Conservation (phyloP, 495 filamentous ascomycete species). For the Xylaria venustula region DNA sequence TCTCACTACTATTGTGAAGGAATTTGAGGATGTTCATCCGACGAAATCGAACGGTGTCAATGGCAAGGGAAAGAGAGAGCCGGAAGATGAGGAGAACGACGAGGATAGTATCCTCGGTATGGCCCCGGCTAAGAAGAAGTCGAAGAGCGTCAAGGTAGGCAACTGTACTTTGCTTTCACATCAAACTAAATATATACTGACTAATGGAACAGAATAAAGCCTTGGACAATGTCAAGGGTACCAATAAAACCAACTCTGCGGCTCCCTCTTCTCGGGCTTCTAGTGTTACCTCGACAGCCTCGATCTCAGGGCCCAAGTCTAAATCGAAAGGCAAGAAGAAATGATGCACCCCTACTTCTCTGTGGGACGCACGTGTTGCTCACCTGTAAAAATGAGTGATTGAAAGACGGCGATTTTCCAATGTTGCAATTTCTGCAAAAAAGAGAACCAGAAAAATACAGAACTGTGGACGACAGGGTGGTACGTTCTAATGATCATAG, state of each 20-base stretch:
- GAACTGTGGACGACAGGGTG: background rate
- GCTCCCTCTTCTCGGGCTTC: slow-evolving; percentile 55
- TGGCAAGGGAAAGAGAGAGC: slow-evolving; percentile 72
- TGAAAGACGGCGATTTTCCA: background rate
- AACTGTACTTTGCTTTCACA: background rate
- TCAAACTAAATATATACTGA: slow-evolving; percentile 18
- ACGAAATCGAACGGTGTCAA: slow-evolving; percentile 60
- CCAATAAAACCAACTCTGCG: slow-evolving; percentile 55
- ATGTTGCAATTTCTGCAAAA: background rate
- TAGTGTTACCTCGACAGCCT: slow-evolving; percentile 49
- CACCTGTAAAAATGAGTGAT: too few species aligned
- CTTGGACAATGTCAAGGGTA: slow-evolving; percentile 58
- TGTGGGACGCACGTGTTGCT: background rate
- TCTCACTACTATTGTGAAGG: slow-evolving; percentile 86
- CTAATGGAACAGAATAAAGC: slow-evolving; percentile 55
- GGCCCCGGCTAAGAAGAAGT: slow-evolving; percentile 88
- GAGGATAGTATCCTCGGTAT: slow-evolving; percentile 70
- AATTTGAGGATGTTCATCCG: slow-evolving; percentile 70
- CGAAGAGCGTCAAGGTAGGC: slow-evolving; percentile 68
- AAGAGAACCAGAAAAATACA: background rate
- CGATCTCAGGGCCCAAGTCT: slow-evolving; percentile 39
- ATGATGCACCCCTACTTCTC: slow-evolving; percentile 19
- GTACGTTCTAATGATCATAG: background rate
- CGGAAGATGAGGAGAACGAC: slow-evolving; percentile 77
- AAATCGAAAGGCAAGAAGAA: slow-evolving; percentile 60